Percentiles rank a stretch among this genome's conserved stretches.
Conservation (phyloP, 305 asterid species). For the Solanum hybrid region DNA sequence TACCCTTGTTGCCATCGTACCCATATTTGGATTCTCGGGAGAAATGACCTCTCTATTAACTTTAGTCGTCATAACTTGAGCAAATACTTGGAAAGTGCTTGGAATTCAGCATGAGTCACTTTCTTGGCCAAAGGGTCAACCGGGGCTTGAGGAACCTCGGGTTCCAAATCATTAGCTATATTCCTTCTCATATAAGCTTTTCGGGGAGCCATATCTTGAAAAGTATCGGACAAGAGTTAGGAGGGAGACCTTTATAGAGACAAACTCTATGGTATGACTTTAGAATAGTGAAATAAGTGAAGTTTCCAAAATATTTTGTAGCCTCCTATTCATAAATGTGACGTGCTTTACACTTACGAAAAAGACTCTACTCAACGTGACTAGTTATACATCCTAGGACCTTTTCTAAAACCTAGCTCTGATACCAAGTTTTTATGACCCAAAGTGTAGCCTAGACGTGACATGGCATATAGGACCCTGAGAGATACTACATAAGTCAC, state of each 20-base stretch:
- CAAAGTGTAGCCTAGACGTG: neutral
- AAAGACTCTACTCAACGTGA: neutral
- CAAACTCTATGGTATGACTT: neutral
- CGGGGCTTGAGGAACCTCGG: no score
- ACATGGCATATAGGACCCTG: neutral
- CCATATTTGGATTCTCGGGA: no score
- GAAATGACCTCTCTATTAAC: no score
- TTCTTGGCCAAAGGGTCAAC: neutral
- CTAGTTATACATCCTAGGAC: neutral
- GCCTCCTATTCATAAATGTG: neutral
- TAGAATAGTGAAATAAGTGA: neutral
- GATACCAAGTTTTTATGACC: neutral
- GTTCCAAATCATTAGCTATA: neutral
- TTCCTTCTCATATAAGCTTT: neutral
- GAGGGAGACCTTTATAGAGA: neutral
- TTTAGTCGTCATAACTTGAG: no score
- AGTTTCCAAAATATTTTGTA: neutral
- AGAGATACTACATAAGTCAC: neutral
- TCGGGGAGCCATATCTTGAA: neutral
- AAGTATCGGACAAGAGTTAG: neutral
- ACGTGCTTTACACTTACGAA: neutral
- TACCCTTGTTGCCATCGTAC: no score
- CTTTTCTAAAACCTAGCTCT: neutral
- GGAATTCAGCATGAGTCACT: neutral
- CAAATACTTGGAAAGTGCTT: no score